Evolutionary conservation across 805 yeast species (phyloP), one percentile per base, ranked within the genome.

Genomic region (Ogataea corticis): DNA sequence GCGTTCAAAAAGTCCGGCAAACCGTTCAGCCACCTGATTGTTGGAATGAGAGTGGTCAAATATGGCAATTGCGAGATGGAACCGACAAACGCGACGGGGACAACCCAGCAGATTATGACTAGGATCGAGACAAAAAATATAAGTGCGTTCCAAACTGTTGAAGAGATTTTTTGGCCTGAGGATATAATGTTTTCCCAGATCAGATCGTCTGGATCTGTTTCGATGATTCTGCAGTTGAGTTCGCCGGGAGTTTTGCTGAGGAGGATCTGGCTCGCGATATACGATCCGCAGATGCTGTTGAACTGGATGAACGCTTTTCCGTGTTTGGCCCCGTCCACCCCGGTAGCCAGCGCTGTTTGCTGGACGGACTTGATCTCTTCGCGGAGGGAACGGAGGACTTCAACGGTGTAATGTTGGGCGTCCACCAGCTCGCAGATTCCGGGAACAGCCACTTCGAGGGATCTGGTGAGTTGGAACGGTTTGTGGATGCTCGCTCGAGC

Each of bases 1-100:
- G 75, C 80, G 18, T 79, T 69, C 0, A 79, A 56, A 16, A 75
- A 69, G 18, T 68, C 71, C 0, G 96, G 91, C 4, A 80, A 61
- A 1, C 65, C 62, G 34, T 77, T 70, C 10, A 85, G 51, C 79
- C 85, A 79, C 1, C 70, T 61, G 27, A 85, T 63, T 28, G 77
- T 71, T 0, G 95, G 94, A 19, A 85, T 65, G 38, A 84, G 66
- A 19, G 75, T 71, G 0, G 84, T 75, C 38, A 87, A 61, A 49
- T 81, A 76, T 0, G 91, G 87, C 2, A 83, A 69, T 54, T 89
- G 96, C 0, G 95, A 80, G 0, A 90, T 66, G 25, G 88, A 66
- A 0, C 92, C 90, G 14, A 88, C 80, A 46, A 86, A 73, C 0
- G 96, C 88, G 1, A 89, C 92, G 0, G 97, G 97, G 1, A 89